phyloP scores from a whole-genome alignment of 2,329 filamentous ascomycete genomes.

The Stachybotrys chlorohalonatus region DNA sequence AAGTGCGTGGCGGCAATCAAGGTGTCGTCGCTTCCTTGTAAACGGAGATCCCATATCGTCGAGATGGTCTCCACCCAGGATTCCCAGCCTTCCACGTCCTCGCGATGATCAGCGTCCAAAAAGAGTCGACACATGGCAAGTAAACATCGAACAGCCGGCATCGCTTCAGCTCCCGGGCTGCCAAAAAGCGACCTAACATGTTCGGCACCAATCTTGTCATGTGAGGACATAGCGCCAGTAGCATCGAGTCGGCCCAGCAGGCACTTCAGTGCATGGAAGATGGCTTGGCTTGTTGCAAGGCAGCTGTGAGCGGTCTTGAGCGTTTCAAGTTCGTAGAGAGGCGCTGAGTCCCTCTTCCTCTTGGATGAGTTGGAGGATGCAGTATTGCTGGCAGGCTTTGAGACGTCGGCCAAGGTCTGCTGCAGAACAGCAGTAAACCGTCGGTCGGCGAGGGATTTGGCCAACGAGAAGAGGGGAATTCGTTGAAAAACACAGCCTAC shows the following conservation, averaged over 20 bases:
- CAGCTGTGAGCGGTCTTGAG: slow-evolving; percentile 31
- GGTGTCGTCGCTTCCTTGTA: slow-evolving; percentile 38
- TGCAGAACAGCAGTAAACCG: slow-evolving; percentile 59
- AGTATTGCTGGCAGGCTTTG: slow-evolving; percentile 19
- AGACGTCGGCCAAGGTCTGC: slow-evolving; percentile 53
- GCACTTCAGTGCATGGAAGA: slow-evolving; percentile 36
- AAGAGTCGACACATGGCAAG: slow-evolving; percentile 34
- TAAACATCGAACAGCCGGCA: slow-evolving; percentile 34
- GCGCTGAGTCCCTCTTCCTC: slow-evolving; percentile 33
- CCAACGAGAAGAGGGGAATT: slow-evolving; percentile 61
- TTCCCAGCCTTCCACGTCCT: slow-evolving; percentile 26
- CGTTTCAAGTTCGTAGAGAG: slow-evolving; percentile 27
- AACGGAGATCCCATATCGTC: slow-evolving; percentile 43
- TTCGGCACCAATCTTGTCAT: slow-evolving; percentile 44
- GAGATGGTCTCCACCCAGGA: slow-evolving; percentile 38
- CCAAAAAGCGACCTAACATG: slow-evolving; percentile 50
- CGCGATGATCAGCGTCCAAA: slow-evolving; percentile 19
- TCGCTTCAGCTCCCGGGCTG: slow-evolving; percentile 36
- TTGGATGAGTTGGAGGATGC: slow-evolving; percentile 23
- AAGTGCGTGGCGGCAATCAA: slow-evolving; percentile 39
- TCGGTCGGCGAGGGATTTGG: slow-evolving; percentile 61
- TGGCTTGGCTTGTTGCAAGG: slow-evolving; percentile 34
- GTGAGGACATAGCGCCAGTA: slow-evolving; percentile 22
- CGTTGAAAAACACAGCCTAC: slow-evolving; percentile 50
- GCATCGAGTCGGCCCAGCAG: slow-evolving; percentile 37